Evolutionary conservation across 805 yeast genomes (phyloP).

Genomic region (Diddensiella santjacobensis): DNA sequence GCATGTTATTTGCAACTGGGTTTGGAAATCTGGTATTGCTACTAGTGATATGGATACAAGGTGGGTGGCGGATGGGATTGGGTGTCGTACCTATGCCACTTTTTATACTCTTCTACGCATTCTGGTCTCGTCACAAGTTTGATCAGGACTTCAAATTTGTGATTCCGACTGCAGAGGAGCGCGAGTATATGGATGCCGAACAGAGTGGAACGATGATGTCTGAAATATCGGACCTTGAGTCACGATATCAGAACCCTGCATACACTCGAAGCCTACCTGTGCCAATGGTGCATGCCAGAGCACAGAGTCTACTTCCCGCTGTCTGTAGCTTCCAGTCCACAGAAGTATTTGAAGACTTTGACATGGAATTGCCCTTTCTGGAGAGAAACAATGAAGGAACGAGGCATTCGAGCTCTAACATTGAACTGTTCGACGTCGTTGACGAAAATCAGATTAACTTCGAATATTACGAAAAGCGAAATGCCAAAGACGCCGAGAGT

Average conservation of each 20-base stretch:
- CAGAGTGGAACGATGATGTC: conserved; percentile 4
- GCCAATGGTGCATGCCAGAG: conserved; percentile 25
- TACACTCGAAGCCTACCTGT: conserved; percentile 15
- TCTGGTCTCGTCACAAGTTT: conserved; percentile 13
- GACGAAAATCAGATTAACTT: not conserved
- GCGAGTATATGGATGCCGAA: conserved; percentile 13
- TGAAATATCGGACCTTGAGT: conserved; percentile 10
- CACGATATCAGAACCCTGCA: conserved; percentile 24
- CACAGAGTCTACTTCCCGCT: conserved; percentile 11
- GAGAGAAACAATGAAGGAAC: not conserved
- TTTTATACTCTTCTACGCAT: conserved; percentile 30
- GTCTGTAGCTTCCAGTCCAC: conserved; percentile 12
- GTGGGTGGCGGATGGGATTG: conserved; percentile 32
- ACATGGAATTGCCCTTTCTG: not conserved
- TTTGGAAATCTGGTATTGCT: conserved; percentile 37
- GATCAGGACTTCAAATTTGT: conserved; percentile 18
- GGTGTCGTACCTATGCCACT: conserved; percentile 31
- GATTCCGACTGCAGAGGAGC: conserved; percentile 21
- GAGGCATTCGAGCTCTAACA: not conserved
- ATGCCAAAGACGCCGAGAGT: not conserved
- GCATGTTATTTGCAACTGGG: conserved; percentile 32
- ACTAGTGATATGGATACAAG: conserved; percentile 37
- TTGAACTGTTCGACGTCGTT: not conserved
- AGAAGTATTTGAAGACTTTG: not conserved
- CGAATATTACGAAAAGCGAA: not conserved